Evolutionary conservation across 495 filamentous ascomycete genomes (phyloP).

Genomic region (Rostrohypoxylon terebratum): DNA sequence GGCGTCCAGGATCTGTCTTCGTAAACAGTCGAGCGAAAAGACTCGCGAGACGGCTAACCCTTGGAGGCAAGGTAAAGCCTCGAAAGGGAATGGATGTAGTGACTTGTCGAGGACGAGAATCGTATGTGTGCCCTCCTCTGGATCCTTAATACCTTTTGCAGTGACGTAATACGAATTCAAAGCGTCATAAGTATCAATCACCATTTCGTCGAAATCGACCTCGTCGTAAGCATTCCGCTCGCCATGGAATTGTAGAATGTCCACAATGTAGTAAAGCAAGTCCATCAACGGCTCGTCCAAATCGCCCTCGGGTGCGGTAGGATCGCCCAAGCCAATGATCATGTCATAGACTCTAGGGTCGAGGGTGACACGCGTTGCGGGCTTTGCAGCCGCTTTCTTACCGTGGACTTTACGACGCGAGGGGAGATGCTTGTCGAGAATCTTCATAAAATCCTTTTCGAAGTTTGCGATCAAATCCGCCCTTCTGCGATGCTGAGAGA

Average conservation of each 20-base stretch:
- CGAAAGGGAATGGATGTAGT: conserved; percentile 93
- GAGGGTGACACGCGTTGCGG: conserved; percentile 66
- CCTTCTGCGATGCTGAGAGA: conserved; percentile 75
- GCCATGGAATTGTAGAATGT: conserved; percentile 96
- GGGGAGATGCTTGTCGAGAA: conserved; percentile 88
- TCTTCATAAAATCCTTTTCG: conserved; percentile 77
- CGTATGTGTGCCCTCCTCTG: conserved; percentile 71
- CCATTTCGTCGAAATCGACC: conserved; percentile 93
- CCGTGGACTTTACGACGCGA: conserved; percentile 74
- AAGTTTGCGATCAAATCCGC: conserved; percentile 76
- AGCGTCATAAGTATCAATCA: conserved; percentile 84
- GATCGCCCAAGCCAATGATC: conserved; percentile 85
- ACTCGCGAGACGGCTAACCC: conserved; percentile 84
- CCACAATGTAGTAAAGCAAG: conserved; percentile 93
- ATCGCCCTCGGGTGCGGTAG: conserved; percentile 71
- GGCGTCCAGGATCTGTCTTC: conserved; percentile 60
- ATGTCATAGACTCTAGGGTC: conserved; percentile 85
- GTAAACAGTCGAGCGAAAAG: conserved; percentile 82
- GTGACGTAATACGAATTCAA: conserved; percentile 80
- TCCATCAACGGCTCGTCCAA: conserved; percentile 88
- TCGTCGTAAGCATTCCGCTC: conserved; percentile 98
- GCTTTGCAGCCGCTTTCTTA: conserved; percentile 59
- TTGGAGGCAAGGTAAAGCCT: conserved; percentile 88
- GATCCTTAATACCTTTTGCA: conserved; percentile 48
- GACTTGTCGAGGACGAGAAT: conserved; percentile 93